Evolutionary conservation across 208 protist genomes (phyloP), one percentile per base, ranked within the genome.

Genomic region (Balamuthia mandrillaris): DNA sequence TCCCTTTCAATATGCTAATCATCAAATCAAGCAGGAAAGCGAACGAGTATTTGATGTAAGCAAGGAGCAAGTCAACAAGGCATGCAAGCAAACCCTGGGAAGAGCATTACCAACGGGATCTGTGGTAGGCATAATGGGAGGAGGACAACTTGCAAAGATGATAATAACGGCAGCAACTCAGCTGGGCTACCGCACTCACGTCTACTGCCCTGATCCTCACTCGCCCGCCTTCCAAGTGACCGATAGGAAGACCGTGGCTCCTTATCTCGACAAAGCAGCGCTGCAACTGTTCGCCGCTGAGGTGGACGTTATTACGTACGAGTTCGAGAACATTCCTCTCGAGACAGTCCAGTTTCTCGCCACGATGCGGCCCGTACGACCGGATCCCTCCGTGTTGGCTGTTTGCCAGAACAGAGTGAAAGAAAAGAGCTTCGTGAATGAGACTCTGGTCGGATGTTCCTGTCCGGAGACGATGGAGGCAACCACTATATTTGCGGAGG

Each of bases 221-320:
- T 79, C 81, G 3, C 63, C 81, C 35, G 56, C 81, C 31, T 78
- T 72, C 58, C 49, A 81, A 21, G 72, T 81, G 2, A 49, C 72
- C 21, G 72, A 49, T 81, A 81, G 47, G 37, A 33, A 31, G 16
- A 16, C 78, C 1, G 78, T 84, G 24, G 78, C 78, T 16, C 54
- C 68, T 31, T 87, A 81, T 41, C 83, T 78, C 44, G 88, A 90
- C 29, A 41, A 35, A 18, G 51, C 79, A 35, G 47, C 84, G 33
- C 72, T 81, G 4, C 33, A 81, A 18, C n/a, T 5, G 27, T 81
- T 81, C n/a, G 72, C 51, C 10, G 65, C 49, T 6, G 3, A 7
- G 14, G 88, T 90, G n/a, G 84, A 88, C 66, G 84, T 90, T 7
- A 60, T 90, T 12, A 90, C 88, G 5, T 90, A 90, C 68, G 88